These are phyloP conservation scores for Quercus variabilis DNA, from an alignment of 306 rosid species.

Conservation along the genomic window DNA sequence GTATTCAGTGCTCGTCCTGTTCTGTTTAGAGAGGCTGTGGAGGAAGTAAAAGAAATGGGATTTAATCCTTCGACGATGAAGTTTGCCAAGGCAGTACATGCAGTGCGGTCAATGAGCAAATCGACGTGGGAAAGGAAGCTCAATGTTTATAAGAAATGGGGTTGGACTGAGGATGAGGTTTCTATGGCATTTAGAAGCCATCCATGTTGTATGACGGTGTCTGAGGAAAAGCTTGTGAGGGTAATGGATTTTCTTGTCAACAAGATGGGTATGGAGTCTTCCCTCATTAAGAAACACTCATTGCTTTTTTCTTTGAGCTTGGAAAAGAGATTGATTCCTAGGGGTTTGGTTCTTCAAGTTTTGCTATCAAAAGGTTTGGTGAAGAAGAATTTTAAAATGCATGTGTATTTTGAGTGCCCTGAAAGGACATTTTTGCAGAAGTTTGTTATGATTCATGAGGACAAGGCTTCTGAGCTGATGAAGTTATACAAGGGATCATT, in stretches of 20 bases:
- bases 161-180: conserved; percentile 32
- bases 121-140: conserved; percentile 30
- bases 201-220: conserved; percentile 38
- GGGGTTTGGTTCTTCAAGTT: conserved; percentile 32
- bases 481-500: conserved; percentile 14
- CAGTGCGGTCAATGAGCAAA: not conserved
- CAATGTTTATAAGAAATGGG: conserved; percentile 40
- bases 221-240: conserved; percentile 26
- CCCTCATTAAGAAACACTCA: conserved; percentile 7
- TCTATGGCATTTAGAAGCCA: conserved; percentile 17
- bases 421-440: conserved; percentile 14
- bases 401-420: not conserved
- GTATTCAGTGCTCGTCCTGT: not conserved
- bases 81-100: conserved; percentile 24
- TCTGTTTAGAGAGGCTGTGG: conserved; percentile 15
- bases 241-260: conserved; percentile 36
- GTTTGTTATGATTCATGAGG: conserved; percentile 21
- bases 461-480: conserved; percentile 24
- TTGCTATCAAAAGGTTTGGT: conserved; percentile 30
- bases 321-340: conserved; percentile 33
- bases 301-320: conserved; percentile 25
- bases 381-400: not conserved
- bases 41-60: conserved; percentile 25
- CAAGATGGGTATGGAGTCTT: conserved; percentile 34
- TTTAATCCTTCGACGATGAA: conserved; percentile 11